A percentile compares a stretch with the other conserved stretches of the same genome.
phyloP scores from a whole-genome alignment of 495 filamentous ascomycete genomes.

The Penicillium egyptiacum region DNA sequence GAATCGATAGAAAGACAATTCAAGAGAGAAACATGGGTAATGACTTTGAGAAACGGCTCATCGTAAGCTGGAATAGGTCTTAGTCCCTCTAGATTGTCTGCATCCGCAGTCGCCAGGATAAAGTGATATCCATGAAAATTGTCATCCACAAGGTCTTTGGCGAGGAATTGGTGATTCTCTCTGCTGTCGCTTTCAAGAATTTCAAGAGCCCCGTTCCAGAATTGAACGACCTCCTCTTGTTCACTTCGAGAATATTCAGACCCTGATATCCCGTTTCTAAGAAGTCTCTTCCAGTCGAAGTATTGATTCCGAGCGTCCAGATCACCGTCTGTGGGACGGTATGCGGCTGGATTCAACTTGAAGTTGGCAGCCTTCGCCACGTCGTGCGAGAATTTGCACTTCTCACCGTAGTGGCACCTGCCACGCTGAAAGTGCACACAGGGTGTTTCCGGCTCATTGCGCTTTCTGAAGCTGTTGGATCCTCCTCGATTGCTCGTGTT shows the following conservation, averaged over 20 bases:
- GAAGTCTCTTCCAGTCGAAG: slow-evolving; percentile 15
- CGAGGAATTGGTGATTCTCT: slow-evolving; percentile 17
- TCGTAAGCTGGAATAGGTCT: background rate
- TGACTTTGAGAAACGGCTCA: slow-evolving; percentile 17
- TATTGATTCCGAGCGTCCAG: slow-evolving; percentile 16
- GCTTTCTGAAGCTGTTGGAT: slow-evolving; percentile 7
- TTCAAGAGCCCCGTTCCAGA: slow-evolving; percentile 20
- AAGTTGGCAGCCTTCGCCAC: slow-evolving; percentile 3
- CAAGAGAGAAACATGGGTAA: slow-evolving; percentile 17
- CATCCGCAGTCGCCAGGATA: slow-evolving; percentile 17
- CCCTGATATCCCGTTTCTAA: background rate
- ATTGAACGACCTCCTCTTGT: slow-evolving; percentile 9
- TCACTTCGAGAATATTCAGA: slow-evolving; percentile 1
- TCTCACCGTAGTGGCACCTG: slow-evolving; percentile 14
- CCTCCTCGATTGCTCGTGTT: slow-evolving; percentile 8
- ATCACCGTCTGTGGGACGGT: background rate
- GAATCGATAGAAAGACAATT: slow-evolving; percentile 19
- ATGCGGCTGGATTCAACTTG: background rate
- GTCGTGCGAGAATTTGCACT: slow-evolving; percentile 16
- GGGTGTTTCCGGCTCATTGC: slow-evolving; percentile 1
- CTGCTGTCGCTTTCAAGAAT: slow-evolving; percentile 17
- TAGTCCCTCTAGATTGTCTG: background rate
- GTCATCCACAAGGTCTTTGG: slow-evolving; percentile 19
- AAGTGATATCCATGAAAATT: slow-evolving; percentile 6
- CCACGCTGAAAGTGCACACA: slow-evolving; percentile 16